phyloP scores from a whole-genome alignment of 1,284 basidiomycete species.

The Sanguinoderma infundibulare region DNA sequence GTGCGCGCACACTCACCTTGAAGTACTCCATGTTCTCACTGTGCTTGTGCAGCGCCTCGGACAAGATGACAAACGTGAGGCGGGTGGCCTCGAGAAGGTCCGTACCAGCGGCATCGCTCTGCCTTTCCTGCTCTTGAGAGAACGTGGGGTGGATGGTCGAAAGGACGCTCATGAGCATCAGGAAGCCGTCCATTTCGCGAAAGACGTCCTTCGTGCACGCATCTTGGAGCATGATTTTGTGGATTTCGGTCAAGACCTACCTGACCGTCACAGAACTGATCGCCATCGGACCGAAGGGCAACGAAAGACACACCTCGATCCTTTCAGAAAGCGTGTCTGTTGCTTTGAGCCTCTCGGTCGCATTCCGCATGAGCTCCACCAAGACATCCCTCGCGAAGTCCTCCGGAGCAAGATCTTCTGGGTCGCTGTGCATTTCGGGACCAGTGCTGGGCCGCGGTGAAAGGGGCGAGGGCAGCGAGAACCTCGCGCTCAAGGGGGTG shows the following conservation, averaged over 20 bases:
- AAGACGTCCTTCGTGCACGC: constrained; percentile 72
- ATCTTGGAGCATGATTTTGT: constrained; percentile 62
- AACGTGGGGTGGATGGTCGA: constrained; percentile 53
- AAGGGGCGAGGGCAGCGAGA: constrained; percentile 31
- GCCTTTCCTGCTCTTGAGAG: constrained; percentile 41
- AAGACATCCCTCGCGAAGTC: constrained; percentile 75
- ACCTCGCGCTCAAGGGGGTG: constrained; percentile 40
- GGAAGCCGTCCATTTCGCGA: constrained; percentile 78
- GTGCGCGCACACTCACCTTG: constrained; percentile 46
- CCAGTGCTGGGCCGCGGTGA: constrained; percentile 26
- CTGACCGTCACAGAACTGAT: neutral
- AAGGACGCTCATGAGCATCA: constrained; percentile 71
- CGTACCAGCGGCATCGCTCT: constrained; percentile 45
- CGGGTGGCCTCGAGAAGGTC: constrained; percentile 58
- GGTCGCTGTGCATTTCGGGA: constrained; percentile 30
- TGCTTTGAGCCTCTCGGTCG: constrained; percentile 67
- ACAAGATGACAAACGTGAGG: constrained; percentile 62
- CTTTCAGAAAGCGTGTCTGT: constrained; percentile 49
- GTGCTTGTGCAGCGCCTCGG: constrained; percentile 64
- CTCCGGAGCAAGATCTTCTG: constrained; percentile 58
- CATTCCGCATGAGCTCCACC: constrained; percentile 70
- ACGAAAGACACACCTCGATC: constrained; percentile 50
- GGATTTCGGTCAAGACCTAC: constrained; percentile 65
- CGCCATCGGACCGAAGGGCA: neutral
- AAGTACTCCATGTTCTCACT: constrained; percentile 66